Evolutionary conservation across 2,329 filamentous ascomycete genomes (phyloP), one percentile per base, ranked within the genome.

Genomic region (Zymoseptoria crescenta): DNA sequence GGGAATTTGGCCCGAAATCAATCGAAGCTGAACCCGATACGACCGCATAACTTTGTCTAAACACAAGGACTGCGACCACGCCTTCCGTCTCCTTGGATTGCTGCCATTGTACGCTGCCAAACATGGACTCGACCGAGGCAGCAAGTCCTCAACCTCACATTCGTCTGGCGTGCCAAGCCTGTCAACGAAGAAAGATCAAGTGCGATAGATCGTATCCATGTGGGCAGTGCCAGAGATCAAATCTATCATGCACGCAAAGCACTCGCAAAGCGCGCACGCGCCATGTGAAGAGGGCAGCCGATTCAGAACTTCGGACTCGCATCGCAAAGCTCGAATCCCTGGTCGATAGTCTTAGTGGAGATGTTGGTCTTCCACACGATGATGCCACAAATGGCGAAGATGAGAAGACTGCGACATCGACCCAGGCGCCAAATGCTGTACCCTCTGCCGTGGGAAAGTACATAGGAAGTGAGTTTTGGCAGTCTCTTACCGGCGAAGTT

Each of bases 121-220:
- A 5, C n/a, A 45, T n/a, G 35, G 35, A 45, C 10, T 45, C 35
- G 35, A 16, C 35, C 3, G 35, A 16, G 5, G 35, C 10, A 45
- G 13, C 9, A 45, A 45, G 16, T 45, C 35, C 35, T 6, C 35
- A 45, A 10, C 63, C 63, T 20, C 65, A 68, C 35, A 68, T 65
- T 30, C 65, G 67, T n/a, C 58, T 71, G 10, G 69, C 69, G 4
- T 70, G 69, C 54, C 69, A 71, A 49, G 67, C 64, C 3, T 71
- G 68, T 58, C 67, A 70, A 56, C 51, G 68, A 49, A 70, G 69
- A 53, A 70, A 70, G 63, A 65, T 65, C 57, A 66, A 67, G 60
- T 70, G 68, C 56, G 68, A 70, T 52, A 60, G 68, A 7, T 62
- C 51, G 9, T 69, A 63, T 52, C 67, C 68, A 3, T 68, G 67